Percentiles rank a stretch among this genome's conserved stretches.
Conservation (phyloP, 2,329 filamentous ascomycete species). For the Alternaria angustiovoidea region DNA sequence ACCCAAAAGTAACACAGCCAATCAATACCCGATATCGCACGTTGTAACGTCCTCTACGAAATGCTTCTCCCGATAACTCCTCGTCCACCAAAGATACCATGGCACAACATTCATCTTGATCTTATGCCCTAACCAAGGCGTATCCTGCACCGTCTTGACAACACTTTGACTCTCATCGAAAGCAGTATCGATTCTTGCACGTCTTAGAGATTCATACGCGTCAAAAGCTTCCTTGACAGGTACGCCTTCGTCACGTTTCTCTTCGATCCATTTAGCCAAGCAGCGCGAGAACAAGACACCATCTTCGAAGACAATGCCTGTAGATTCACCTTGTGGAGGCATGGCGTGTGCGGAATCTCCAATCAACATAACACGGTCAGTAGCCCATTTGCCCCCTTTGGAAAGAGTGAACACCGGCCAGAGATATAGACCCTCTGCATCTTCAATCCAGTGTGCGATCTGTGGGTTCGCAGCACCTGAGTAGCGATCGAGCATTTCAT, state of each 20-base stretch:
- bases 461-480: conserved; percentile 48
- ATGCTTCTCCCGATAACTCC: conserved; percentile 52
- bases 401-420: conserved; percentile 58
- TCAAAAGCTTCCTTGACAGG: conserved; percentile 56
- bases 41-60: conserved; percentile 57
- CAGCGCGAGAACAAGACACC: conserved; percentile 59
- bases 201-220: conserved; percentile 57
- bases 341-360: conserved; percentile 60
- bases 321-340: conserved; percentile 61
- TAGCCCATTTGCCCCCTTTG: conserved; percentile 56
- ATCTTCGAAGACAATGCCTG: conserved; percentile 63
- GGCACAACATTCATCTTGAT: conserved; percentile 57
- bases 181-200: conserved; percentile 55
- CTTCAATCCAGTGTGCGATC: conserved; percentile 52
- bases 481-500: conserved; percentile 54
- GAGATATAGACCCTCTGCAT: conserved; percentile 54
- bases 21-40: conserved; percentile 50
- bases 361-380: conserved; percentile 55
- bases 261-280: conserved; percentile 54
- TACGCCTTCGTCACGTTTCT: conserved; percentile 34
- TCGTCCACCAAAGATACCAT: conserved; percentile 59
- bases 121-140: conserved; percentile 55
- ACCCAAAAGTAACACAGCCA: neutral
- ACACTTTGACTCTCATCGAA: conserved; percentile 59
- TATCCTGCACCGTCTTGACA: conserved; percentile 55